phyloP scores from a whole-genome alignment of 2,329 filamentous ascomycete genomes.

The Penicillium aurantiogriseum region DNA sequence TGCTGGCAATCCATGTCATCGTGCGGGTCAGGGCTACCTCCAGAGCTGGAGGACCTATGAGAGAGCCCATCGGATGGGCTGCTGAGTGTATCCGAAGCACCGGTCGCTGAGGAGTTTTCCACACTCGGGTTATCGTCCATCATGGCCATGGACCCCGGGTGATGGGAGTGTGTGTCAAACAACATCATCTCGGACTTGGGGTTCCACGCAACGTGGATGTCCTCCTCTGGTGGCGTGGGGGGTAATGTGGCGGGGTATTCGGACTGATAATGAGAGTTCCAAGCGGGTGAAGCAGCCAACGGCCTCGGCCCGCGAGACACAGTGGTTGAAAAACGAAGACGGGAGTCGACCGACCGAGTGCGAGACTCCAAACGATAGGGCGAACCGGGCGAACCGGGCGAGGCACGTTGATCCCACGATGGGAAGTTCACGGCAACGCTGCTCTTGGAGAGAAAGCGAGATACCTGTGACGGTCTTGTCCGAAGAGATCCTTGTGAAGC shows the following conservation, averaged over 20 bases:
- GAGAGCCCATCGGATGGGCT: slow-evolving; percentile 33
- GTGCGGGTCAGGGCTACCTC: slow-evolving; percentile 31
- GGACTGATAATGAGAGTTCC: slow-evolving; percentile 24
- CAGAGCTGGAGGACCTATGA: slow-evolving; percentile 33
- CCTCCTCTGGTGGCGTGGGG: slow-evolving; percentile 45
- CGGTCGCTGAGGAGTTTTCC: slow-evolving; percentile 27
- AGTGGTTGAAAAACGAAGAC: slow-evolving; percentile 37
- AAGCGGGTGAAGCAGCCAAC: slow-evolving; percentile 25
- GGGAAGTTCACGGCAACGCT: slow-evolving; percentile 50
- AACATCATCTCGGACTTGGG: slow-evolving; percentile 32
- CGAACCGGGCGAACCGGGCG: slow-evolving; percentile 25
- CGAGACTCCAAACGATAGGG: slow-evolving; percentile 27
- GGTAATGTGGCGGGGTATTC: slow-evolving; percentile 39
- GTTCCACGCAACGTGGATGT: slow-evolving; percentile 41
- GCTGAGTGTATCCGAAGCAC: slow-evolving; percentile 30
- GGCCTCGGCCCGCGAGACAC: slow-evolving; percentile 33
- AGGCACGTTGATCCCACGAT: slow-evolving; percentile 50
- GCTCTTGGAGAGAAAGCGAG: slow-evolving; percentile 38
- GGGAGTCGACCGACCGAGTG: slow-evolving; percentile 29
- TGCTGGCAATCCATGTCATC: slow-evolving; percentile 36
- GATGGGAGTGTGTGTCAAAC: slow-evolving; percentile 30
- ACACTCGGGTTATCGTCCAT: slow-evolving; percentile 33
- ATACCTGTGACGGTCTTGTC: slow-evolving; percentile 35
- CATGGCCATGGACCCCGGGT: slow-evolving; percentile 27
- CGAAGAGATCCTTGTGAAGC: slow-evolving; percentile 39